phyloP scores from a whole-genome alignment of 1,139 yeast genomes.

The Hanseniaspora sp. region DNA sequence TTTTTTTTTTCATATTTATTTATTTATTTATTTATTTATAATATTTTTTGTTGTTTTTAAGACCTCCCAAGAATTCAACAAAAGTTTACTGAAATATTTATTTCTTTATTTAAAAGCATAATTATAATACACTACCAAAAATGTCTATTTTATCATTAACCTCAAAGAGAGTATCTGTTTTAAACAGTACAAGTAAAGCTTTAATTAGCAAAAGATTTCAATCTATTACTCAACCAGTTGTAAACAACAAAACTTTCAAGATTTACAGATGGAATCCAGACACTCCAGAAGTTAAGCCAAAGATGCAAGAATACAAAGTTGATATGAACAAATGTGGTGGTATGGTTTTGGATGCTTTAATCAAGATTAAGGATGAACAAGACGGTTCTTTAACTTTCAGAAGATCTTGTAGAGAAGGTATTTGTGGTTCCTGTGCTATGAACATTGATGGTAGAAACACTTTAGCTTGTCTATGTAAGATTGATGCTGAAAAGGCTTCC shows the following conservation, averaged over 20 bases:
- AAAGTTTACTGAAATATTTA: no score
- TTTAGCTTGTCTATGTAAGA: constrained; percentile 89
- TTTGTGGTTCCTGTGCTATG: constrained; percentile 99
- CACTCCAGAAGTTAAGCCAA: constrained; percentile 85
- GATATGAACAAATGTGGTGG: constrained; percentile 93
- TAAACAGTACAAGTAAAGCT: constrained; percentile 4
- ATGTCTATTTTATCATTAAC: not conserved
- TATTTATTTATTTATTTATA: no score
- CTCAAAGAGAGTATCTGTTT: not conserved
- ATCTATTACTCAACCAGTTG: constrained; percentile 33
- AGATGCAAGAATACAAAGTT: constrained; percentile 67
- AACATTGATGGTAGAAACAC: constrained; percentile 97
- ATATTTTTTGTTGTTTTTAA: no score
- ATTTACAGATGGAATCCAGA: constrained; percentile 98
- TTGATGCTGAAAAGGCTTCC: constrained; percentile 65
- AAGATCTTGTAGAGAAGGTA: constrained; percentile 98
- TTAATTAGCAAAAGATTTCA: constrained; percentile 25
- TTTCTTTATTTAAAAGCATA: not conserved
- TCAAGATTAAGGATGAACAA: constrained; percentile 92
- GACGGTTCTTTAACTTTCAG: constrained; percentile 92
- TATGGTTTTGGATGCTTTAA: constrained; percentile 89
- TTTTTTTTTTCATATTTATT: no score
- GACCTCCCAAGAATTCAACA: no score
- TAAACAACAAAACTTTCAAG: constrained; percentile 70
- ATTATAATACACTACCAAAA: not conserved